Evolutionary conservation across 345 rosid species (phyloP).

Genomic region (Cochlearia excelsa): DNA sequence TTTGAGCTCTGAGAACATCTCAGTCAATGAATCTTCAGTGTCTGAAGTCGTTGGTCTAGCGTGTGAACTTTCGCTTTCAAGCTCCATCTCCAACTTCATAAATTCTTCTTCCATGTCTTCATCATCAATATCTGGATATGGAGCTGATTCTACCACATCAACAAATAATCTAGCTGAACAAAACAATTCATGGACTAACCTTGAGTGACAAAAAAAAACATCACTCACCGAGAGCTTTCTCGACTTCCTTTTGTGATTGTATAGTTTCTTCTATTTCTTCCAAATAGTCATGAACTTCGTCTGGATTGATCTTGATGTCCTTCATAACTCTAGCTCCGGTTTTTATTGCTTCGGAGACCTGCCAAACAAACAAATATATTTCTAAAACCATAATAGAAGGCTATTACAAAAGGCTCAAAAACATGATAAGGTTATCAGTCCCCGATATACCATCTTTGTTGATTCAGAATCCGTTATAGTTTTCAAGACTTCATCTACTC

Average conservation of each 20-base stretch:
- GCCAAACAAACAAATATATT: conserved; percentile 26
- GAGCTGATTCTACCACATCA: conserved; percentile 48
- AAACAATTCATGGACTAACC: not conserved
- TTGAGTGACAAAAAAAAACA: conserved; percentile 11
- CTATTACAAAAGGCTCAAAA: not conserved
- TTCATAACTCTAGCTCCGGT: conserved; percentile 77
- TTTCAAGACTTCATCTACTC: conserved; percentile 75
- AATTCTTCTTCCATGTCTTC: conserved; percentile 78
- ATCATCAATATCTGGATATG: conserved; percentile 52
- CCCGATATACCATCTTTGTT: conserved; percentile 54
- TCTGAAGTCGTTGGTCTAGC: conserved; percentile 29
- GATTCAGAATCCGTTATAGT: conserved; percentile 68
- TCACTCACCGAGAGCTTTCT: conserved; percentile 55
- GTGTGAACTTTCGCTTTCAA: conserved; percentile 40
- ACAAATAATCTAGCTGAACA: conserved; percentile 20
- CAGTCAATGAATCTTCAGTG: conserved; percentile 44
- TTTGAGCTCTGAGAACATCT: conserved; percentile 56
- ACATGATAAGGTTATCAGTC: conserved; percentile 9
- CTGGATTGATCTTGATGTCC: conserved; percentile 59
- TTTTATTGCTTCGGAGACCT: conserved; percentile 82
- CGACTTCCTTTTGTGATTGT: conserved; percentile 69
- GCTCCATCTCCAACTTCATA: conserved; percentile 57
- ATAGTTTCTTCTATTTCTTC: conserved; percentile 74
- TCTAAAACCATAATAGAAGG: not conserved
- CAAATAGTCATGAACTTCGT: conserved; percentile 69